Evolutionary conservation across 1,139 yeast genomes (phyloP), one percentile per base, ranked within the genome.

Genomic region (Saccharomycopsis hybrid): DNA sequence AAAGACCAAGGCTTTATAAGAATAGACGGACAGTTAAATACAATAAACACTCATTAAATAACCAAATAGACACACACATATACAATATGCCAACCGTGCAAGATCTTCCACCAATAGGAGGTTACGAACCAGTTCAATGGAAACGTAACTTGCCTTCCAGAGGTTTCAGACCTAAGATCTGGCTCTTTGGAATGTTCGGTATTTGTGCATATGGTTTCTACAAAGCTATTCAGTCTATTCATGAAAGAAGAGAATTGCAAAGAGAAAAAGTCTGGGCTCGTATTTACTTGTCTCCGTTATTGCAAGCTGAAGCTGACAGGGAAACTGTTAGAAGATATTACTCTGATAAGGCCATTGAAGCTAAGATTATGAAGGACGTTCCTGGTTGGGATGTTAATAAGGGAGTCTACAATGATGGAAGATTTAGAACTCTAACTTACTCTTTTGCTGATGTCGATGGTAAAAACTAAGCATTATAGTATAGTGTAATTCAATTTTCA

Each of bases 71-170:
- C 9, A 36, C 18, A 36, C 13, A 5, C 5, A 36, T 36, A 36
- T 5, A 9, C 5, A 44, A 27, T 9, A 47, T 54, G 56, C 51
- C 54, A 48, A 54, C 56, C 37, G 65, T 58, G 47, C 96, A 87
- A 75, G 96, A 87, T 64, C 73, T 87, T 64, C 95, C 96, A 64
- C 96, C 96, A 56, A 73, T 78, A 60, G 89, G 87, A 56, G 95
- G 95, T 60, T 87, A 86, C 62, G 90, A 83, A 58, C 85, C 87
- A 48, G 78, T 87, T 54, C 96, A 87, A 71, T 87, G 95, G 95
- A 85, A 83, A 71, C 78, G 95, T 67, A 84, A 86, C 66, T 70
- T 87, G 54, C 95, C 95, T 37, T 70, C 94, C 2, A 76, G 95
- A 61, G 95, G 96, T 2, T 85, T 86, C 70, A 73, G 94, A 57